Evolutionary conservation across 805 yeast genomes (phyloP).

Genomic region (Blastobotrys terrestris): DNA sequence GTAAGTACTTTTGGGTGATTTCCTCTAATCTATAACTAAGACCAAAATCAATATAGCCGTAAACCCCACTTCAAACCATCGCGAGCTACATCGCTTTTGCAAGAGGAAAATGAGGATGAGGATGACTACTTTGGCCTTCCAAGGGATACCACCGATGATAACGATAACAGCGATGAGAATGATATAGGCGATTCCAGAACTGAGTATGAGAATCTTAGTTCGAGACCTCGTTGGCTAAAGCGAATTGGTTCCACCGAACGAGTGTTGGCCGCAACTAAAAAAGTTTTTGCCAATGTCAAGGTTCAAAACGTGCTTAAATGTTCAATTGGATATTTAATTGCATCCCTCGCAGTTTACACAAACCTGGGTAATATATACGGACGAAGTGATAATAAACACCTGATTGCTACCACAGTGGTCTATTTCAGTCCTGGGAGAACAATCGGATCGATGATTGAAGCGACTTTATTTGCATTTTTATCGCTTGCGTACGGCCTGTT

Average conservation of each 20-base stretch:
- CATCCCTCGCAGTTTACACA: conserved; percentile 66
- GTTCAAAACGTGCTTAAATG: conserved; percentile 45
- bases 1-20: not conserved
- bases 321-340: conserved; percentile 65
- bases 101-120: not conserved
- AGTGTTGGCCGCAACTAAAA: not conserved
- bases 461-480: conserved; percentile 52
- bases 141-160: not conserved
- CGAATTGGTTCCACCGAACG: not conserved
- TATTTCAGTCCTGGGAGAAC: conserved; percentile 81
- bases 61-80: not conserved
- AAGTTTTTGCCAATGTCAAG: not conserved
- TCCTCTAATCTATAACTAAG: no score
- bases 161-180: not conserved
- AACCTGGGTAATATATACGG: conserved; percentile 42
- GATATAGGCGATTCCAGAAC: not conserved
- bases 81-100: not conserved
- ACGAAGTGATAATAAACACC: conserved; percentile 65
- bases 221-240: not conserved
- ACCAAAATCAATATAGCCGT: not conserved
- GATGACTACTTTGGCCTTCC: not conserved
- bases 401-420: conserved; percentile 75
- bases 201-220: not conserved
- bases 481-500: conserved; percentile 49
- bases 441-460: conserved; percentile 74